These are phyloP conservation scores for Ceriops decandra DNA, from an alignment of 345 rosid genomes.

Conservation along the genomic window DNA sequence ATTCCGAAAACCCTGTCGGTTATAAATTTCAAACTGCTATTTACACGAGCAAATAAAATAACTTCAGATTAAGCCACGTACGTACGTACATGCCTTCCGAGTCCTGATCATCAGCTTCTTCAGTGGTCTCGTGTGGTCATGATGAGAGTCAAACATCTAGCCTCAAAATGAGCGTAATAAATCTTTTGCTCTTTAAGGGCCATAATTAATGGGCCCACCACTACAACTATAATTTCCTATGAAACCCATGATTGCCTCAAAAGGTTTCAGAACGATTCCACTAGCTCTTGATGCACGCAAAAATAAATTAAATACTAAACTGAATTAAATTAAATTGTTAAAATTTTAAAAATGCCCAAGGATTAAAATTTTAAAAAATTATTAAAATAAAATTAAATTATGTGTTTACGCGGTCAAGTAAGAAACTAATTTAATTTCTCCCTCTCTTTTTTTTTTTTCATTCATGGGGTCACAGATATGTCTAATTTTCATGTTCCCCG, in stretches of 20 bases:
- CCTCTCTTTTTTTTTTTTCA: no score
- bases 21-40: neutral
- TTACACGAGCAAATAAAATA: neutral
- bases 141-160: slow-evolving; percentile 24
- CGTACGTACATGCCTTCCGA: neutral
- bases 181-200: slow-evolving; percentile 21
- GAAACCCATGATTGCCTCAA: slow-evolving; percentile 7
- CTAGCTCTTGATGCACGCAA: slow-evolving; percentile 3
- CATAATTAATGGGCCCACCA: slow-evolving; percentile 7
- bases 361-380: no score
- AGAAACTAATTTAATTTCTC: no score
- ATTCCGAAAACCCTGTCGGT: neutral
- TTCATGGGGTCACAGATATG: no score
- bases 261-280: slow-evolving; percentile 13
- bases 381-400: no score
- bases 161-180: slow-evolving; percentile 34
- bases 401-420: no score
- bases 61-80: slow-evolving; percentile 1
- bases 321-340: no score
- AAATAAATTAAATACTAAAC: no score
- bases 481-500: no score
- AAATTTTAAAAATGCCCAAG: no score
- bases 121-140: slow-evolving; percentile 8
- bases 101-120: slow-evolving; percentile 8
- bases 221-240: neutral